Base-by-base conservation (phyloP, 129 eudicot genomes). In the Saussurea involucrata region DNA sequence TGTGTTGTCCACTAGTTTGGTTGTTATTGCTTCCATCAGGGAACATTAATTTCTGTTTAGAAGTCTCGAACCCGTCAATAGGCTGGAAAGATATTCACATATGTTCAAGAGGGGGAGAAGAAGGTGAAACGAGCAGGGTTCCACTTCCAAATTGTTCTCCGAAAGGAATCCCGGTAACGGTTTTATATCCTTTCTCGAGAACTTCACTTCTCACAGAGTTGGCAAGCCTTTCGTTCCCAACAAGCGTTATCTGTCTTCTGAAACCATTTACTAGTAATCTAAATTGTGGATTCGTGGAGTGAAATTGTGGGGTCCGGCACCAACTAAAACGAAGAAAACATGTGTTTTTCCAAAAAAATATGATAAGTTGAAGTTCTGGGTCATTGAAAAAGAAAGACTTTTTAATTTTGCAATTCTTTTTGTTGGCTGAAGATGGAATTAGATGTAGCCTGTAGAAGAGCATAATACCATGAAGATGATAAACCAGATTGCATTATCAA, bases 11-110 rank as follows among this genome's bases (percentile, higher is more conserved):
- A 63, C 79, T 78, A 34, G 76, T 74, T 84, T 83, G 94, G 36
- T 75, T 78, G 36, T 76, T 77, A 72, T 66, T 65, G 68, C 34
- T 74, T 33, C 91, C 94, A 71, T 92, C 89, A 10, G 97, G 96
- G 28, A 89, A 85, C 69, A 77, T 90, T 65, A 95, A 76, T 71
- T 92, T 92, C 75, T 92, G 85, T 78, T 86, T 87, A 46, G 88
- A 81, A 61, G 86, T 73, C 67, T 87, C 90, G 29, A 88, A 92
- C 9, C 95, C 86, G 28, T 85, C 80, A 57, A 89, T 80, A 63
- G 99, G 99, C 75, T 88, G 97, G 79, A 95, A 92, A 32, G 92
- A 95, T 79, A 95, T 92, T 71, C 86, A 88, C 97, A 95, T 95
- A 82, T 90, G 97, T 81, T 86, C 90, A 74, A 95, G 96, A 6